phyloP scores from a whole-genome alignment of 2,329 filamentous ascomycete species.

The Trichoderma sp. region DNA sequence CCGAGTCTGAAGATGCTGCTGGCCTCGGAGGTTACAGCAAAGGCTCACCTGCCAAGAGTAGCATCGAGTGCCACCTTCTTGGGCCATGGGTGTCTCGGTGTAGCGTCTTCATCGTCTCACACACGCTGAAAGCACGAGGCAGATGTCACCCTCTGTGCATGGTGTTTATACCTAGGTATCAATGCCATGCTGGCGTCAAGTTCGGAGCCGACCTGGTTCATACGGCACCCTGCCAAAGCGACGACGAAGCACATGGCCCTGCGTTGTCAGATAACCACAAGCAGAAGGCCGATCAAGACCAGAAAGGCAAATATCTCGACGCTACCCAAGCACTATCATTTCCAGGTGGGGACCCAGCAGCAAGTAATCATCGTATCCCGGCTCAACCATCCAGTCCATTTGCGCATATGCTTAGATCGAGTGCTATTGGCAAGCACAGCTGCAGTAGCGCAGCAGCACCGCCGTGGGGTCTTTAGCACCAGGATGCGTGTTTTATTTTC shows the following conservation, averaged over 20 bases:
- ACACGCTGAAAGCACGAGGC: not conserved
- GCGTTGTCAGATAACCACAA: not conserved
- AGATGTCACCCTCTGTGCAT: not conserved
- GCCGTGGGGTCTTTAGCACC: not conserved
- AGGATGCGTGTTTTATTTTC: not conserved
- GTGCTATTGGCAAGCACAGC: slow-evolving; percentile 1
- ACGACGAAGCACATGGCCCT: not conserved
- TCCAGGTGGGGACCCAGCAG: not conserved
- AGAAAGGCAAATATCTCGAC: not conserved
- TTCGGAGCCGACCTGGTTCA: not conserved
- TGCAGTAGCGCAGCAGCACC: slow-evolving; percentile 6
- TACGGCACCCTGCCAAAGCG: not conserved
- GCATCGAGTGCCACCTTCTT: not conserved
- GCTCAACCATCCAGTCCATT: not conserved
- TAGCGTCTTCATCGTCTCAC: not conserved
- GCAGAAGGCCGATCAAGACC: not conserved
- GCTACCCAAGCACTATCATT: not conserved
- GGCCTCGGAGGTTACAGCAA: not conserved
- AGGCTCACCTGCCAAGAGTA: not conserved
- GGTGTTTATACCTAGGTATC: not conserved
- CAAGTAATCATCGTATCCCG: not conserved
- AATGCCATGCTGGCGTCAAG: not conserved
- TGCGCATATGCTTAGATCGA: not conserved
- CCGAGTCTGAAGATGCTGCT: not conserved
- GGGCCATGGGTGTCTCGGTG: not conserved